phyloP scores from a whole-genome alignment of 352 stramenopile species.

The Phytopythium delawarense region DNA sequence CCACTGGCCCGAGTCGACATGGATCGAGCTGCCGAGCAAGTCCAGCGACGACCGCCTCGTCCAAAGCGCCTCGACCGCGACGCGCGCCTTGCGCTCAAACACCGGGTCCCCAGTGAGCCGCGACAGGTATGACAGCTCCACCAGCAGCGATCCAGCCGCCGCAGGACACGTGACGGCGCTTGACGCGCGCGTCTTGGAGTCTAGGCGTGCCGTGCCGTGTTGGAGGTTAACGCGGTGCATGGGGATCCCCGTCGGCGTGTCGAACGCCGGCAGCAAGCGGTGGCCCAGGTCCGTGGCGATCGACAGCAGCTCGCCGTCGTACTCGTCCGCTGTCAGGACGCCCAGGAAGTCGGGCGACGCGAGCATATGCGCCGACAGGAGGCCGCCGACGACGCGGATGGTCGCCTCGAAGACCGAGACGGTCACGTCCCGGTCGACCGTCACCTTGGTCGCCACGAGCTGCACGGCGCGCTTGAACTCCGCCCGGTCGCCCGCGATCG shows the following conservation, averaged over 20 bases:
- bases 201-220: conserved; percentile 31
- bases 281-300: conserved; percentile 94
- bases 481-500: conserved; percentile 74
- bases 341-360: conserved; percentile 53
- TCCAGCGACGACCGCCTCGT: conserved; percentile 74
- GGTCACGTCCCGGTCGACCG: conserved; percentile 86
- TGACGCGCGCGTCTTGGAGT: conserved; percentile 64
- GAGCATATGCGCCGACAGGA: conserved; percentile 90
- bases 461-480: conserved; percentile 72
- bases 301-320: conserved; percentile 91
- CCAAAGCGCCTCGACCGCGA: conserved; percentile 77
- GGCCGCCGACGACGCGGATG: conserved; percentile 89
- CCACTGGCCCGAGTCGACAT: conserved; percentile 87
- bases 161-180: conserved; percentile 89
- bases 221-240: conserved; percentile 96
- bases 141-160: conserved; percentile 92
- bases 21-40: conserved; percentile 94
- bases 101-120: conserved; percentile 46
- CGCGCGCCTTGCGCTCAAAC: conserved; percentile 59
- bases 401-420: conserved; percentile 93
- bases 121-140: conserved; percentile 97
- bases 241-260: conserved; percentile 94
- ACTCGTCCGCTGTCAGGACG: conserved; percentile 62
- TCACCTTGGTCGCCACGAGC: conserved; percentile 49
- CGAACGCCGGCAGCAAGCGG: conserved; percentile 95